Base-by-base conservation (phyloP, 176 grass and related monocot species). In the Melocanna baccifera region DNA sequence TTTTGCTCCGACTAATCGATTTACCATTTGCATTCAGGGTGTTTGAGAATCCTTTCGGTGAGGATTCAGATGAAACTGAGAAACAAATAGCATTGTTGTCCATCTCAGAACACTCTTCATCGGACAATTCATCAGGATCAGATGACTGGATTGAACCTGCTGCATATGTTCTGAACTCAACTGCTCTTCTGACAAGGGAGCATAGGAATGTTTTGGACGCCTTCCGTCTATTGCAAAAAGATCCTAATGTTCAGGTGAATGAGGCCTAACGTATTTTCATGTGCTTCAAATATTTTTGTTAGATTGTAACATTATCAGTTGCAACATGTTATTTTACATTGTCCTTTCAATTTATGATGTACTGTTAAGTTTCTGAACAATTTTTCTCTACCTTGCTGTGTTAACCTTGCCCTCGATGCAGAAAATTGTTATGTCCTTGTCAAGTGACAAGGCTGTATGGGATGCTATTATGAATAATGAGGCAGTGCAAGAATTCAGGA, bases 81-180 rank as follows among this genome's bases (percentile, higher is more conserved):
- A 87, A 42, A 75, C 80, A 91, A 61, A 69, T 46, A 32, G 69
- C 79, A 69, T 39, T 79, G 26, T 23, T 90, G 52, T 87, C 85
- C 26, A 84, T 52, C 32, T 91, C 89, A 62, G 85, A 67, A 40
- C 50, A 86, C 80, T 87, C 69, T 14, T 73, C 92, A 64, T 86
- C 86, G 59, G 89, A 78, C 36, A 80, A 79, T 68, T 85, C 82
- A 51, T 86, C 87, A 19, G 93, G 90, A 81, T 91, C 85, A 29
- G 87, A 93, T 78, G 95, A 98, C 85, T 98, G 96, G 96, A 90
- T 92, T 22, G 93, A 98, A 87, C 96, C 96, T 56, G 71, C 89
- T 48, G 84, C 90, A 40, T 88, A 98, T 82, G 84, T 84, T 87
- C 87, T 89, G 57, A 88, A 62, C 73, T 89, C 89, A 50, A 81